A percentile compares a stretch with the other conserved stretches of the same genome.
These are phyloP conservation scores for Zoysia pacifica DNA, from an alignment of 176 grass and related monocot species.

Conservation along the genomic window DNA sequence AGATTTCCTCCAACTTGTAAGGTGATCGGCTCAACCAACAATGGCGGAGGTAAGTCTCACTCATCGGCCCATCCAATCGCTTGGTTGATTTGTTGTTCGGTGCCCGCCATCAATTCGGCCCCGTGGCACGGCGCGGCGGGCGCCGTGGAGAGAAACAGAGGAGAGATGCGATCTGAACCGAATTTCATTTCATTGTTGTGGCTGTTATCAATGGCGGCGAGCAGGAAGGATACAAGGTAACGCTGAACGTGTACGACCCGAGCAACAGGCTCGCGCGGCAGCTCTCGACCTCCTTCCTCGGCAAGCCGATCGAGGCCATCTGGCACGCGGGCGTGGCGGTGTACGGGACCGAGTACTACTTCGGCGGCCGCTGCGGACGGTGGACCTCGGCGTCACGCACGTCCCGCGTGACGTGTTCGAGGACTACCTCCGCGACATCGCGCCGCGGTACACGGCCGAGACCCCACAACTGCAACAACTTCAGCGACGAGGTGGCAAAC, in stretches of 20 bases:
- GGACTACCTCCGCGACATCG: conserved; percentile 78
- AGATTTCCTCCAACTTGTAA: not conserved
- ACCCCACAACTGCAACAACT: conserved; percentile 98
- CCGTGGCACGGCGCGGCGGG: not conserved
- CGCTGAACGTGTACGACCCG: conserved; percentile 83
- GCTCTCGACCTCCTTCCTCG: conserved; percentile 80
- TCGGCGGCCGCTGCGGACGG: conserved; percentile 53
- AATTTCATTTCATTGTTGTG: not conserved
- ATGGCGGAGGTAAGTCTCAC: conserved; percentile 48
- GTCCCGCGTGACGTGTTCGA: conserved; percentile 75
- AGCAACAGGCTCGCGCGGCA: conserved; percentile 87
- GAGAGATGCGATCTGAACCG: conserved; percentile 20
- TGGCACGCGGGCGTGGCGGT: conserved; percentile 90
- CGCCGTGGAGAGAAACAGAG: not conserved
- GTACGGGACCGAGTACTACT: conserved; percentile 83
- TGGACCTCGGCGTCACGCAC: conserved; percentile 72
- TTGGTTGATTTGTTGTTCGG: not conserved
- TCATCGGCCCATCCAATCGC: not conserved
- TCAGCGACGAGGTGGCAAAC: conserved; percentile 80
- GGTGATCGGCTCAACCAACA: conserved; percentile 3
- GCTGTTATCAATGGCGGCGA: conserved; percentile 22
- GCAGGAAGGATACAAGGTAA: conserved; percentile 80
- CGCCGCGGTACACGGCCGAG: conserved; percentile 65
- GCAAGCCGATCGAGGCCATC: conserved; percentile 86
- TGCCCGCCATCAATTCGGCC: not conserved